Conservation (phyloP, 768 basidiomycete species). For the Fomitopsis serialis region DNA sequence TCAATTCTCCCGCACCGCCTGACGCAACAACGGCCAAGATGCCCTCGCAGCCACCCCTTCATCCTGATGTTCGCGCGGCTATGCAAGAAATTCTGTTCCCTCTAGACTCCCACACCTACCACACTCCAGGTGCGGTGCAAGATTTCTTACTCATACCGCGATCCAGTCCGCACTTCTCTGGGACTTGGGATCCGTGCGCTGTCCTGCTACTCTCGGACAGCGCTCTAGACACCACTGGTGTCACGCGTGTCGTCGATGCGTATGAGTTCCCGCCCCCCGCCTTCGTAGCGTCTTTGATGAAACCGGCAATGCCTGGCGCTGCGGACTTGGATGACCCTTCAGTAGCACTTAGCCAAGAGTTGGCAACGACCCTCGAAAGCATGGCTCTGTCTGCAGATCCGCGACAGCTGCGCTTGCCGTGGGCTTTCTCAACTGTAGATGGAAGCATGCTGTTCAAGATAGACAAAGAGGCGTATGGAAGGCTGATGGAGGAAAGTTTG, state of each 20-base stretch:
- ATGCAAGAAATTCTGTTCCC: conserved; percentile 57
- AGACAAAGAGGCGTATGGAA: conserved; percentile 41
- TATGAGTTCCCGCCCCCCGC: conserved; percentile 67
- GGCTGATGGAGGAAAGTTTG: conserved; percentile 24
- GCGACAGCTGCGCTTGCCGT: conserved; percentile 28
- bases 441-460: conserved; percentile 42
- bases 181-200: conserved; percentile 61
- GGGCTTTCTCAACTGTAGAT: conserved; percentile 34
- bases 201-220: conserved; percentile 59
- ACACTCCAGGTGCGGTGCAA: conserved; percentile 54
- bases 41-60: conserved; percentile 17
- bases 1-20: conserved; percentile 46
- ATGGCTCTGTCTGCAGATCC: conserved; percentile 36
- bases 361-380: conserved; percentile 36
- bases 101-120: conserved; percentile 49
- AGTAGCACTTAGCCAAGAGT: conserved; percentile 28
- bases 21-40: conserved; percentile 17
- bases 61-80: conserved; percentile 47
- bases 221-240: conserved; percentile 22
- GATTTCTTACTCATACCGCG: conserved; percentile 78
- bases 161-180: conserved; percentile 61
- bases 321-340: conserved; percentile 3
- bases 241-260: conserved; percentile 50
- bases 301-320: neutral
- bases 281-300: conserved; percentile 9